Conservation (phyloP, 2,329 filamentous ascomycete species). For the Leptographium wingfieldii region DNA sequence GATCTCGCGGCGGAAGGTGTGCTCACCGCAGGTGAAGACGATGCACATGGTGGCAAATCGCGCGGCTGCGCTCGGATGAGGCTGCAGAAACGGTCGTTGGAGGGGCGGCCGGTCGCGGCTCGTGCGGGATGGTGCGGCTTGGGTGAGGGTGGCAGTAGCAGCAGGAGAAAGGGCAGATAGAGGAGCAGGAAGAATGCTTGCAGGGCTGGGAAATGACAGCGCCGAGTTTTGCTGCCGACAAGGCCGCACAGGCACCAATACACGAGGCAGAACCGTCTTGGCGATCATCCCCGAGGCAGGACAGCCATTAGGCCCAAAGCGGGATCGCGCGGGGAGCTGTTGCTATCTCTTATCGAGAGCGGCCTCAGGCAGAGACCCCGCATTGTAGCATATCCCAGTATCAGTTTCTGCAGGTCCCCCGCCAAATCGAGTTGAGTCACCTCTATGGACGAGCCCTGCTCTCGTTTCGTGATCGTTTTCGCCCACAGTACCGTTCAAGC, state of each 20-base stretch:
- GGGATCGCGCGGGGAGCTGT: neutral
- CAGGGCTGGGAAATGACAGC: too few relatives aligned
- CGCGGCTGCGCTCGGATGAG: neutral
- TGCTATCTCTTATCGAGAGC: neutral
- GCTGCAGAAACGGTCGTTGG: neutral
- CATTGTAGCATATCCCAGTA: neutral
- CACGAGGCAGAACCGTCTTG: neutral
- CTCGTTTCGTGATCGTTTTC: too few relatives aligned
- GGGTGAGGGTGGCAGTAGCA: neutral
- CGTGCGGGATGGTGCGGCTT: neutral
- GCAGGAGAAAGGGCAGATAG: neutral
- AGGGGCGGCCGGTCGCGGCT: neutral
- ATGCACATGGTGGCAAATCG: constrained; percentile 36
- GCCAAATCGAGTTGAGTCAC: neutral
- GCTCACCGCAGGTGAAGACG: constrained; percentile 49
- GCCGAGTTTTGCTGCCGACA: neutral
- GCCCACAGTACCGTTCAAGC: too few relatives aligned
- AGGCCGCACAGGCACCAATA: neutral
- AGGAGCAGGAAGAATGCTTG: neutral
- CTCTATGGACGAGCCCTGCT: too few relatives aligned
- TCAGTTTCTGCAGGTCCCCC: neutral
- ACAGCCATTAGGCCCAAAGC: neutral
- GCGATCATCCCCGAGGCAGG: neutral
- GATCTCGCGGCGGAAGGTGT: constrained; percentile 47
- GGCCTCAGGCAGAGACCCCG: neutral